A percentile compares a stretch with the other conserved stretches of the same genome.
Conservation (phyloP, 2,329 filamentous ascomycete genomes). For the Cadophora sp. region DNA sequence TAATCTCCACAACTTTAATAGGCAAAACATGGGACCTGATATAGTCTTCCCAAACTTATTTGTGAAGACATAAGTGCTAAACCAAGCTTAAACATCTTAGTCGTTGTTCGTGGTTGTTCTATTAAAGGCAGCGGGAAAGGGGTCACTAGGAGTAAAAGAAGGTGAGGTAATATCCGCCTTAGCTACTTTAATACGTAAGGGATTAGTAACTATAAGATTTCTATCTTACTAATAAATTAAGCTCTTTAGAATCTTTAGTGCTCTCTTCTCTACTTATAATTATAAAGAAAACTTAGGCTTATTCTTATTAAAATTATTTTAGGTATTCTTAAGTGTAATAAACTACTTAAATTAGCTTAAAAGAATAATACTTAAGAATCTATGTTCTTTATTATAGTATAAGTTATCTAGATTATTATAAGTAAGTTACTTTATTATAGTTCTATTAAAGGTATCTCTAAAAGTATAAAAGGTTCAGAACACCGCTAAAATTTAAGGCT, state of each 20-base stretch:
- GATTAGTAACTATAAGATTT: not conserved
- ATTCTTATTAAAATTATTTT: constrained; percentile 25
- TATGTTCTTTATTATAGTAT: constrained; percentile 26
- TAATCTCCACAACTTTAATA: not conserved
- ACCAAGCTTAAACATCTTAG: not conserved
- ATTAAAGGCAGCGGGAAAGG: not conserved
- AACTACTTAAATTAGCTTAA: constrained; percentile 25
- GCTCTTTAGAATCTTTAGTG: constrained; percentile 22
- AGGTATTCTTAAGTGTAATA: constrained; percentile 21
- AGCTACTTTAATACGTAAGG: not conserved
- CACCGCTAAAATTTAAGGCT: constrained; percentile 22
- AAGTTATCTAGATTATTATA: constrained; percentile 15
- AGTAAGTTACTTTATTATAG: constrained; percentile 18
- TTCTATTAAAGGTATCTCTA: constrained; percentile 22
- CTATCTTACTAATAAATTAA: constrained; percentile 20
- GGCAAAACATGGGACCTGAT: not conserved
- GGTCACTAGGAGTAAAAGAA: not conserved
- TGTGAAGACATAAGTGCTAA: not conserved
- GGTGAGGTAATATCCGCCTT: not conserved
- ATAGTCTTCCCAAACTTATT: not conserved
- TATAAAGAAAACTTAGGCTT: constrained; percentile 30
- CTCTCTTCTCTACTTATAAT: constrained; percentile 22
- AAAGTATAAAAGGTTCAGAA: constrained; percentile 28
- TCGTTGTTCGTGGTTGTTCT: not conserved
- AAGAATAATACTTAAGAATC: constrained; percentile 27